Conservation (phyloP, 495 filamentous ascomycete species). For the Neurospora intermedia region DNA sequence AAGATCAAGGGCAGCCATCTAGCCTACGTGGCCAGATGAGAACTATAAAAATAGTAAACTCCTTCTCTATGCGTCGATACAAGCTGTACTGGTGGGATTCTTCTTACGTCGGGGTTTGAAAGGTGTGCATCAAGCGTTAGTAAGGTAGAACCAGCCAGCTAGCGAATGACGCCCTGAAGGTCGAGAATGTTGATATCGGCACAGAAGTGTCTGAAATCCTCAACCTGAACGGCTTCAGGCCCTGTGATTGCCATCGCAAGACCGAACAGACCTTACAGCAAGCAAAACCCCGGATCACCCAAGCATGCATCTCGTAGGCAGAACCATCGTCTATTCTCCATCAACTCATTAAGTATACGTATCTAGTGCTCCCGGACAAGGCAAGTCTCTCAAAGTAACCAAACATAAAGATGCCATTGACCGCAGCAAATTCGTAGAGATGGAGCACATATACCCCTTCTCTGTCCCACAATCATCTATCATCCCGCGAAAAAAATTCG, state of each 20-base stretch:
- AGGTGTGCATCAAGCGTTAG: background rate
- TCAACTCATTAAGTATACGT: background rate
- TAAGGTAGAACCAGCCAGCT: background rate
- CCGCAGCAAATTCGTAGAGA: background rate
- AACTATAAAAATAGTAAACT: background rate
- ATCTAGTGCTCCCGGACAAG: background rate
- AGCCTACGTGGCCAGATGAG: background rate
- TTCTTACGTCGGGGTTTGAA: background rate
- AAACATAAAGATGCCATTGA: background rate
- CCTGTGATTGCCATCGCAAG: background rate
- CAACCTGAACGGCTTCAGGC: background rate
- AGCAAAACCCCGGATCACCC: background rate
- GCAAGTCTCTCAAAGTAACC: background rate
- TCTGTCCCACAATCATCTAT: background rate
- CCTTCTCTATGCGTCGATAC: background rate
- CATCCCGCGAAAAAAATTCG: background rate
- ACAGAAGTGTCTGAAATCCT: background rate
- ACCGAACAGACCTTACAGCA: background rate
- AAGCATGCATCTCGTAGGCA: background rate
- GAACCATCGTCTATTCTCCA: background rate
- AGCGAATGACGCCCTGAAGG: background rate
- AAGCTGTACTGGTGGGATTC: background rate
- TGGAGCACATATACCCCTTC: background rate
- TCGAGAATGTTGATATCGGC: background rate
- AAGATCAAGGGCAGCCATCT: background rate